phyloP scores from a whole-genome alignment of 2,329 filamentous ascomycete species.

The Ophiobolus disseminans region DNA sequence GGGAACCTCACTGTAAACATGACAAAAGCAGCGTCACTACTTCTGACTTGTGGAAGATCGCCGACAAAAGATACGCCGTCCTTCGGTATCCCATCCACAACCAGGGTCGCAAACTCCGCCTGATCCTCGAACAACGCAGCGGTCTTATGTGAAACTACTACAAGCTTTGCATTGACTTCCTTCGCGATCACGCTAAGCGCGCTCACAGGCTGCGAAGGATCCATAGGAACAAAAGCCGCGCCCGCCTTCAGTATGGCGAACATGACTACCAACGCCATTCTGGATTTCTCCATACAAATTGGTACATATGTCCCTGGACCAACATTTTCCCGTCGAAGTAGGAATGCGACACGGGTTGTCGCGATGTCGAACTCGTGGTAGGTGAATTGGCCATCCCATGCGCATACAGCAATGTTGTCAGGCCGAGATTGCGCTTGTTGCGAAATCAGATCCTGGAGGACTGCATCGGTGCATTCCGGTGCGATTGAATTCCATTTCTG shows the following conservation, averaged over 20 bases:
- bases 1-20: too few species aligned
- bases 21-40: conserved; percentile 59
- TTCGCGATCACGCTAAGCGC: conserved; percentile 11
- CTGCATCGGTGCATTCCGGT: too few species aligned
- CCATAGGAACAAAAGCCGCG: conserved; percentile 45
- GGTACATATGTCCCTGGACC: conserved; percentile 12
- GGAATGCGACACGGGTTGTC: conserved; percentile 12
- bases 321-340: conserved; percentile 13
- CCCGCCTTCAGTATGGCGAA: conserved; percentile 53
- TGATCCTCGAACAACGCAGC: conserved; percentile 39
- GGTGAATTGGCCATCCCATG: conserved; percentile 20
- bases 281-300: conserved; percentile 24
- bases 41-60: conserved; percentile 45
- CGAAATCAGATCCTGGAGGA: too few species aligned
- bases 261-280: conserved; percentile 42
- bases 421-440: conserved; percentile 5
- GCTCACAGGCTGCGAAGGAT: conserved; percentile 16
- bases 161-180: conserved; percentile 63
- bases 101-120: conserved; percentile 9
- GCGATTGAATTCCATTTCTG: too few species aligned
- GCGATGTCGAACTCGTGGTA: conserved; percentile 20
- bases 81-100: conserved; percentile 5
- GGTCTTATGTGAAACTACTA: conserved; percentile 82
- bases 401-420: conserved; percentile 14
- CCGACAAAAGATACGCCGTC: conserved; percentile 29